Percentiles rank a stretch among this genome's conserved stretches.
These are phyloP conservation scores for Patellifolia procumbens DNA, from an alignment of 179 eudicot genomes.

Conservation along the genomic window DNA sequence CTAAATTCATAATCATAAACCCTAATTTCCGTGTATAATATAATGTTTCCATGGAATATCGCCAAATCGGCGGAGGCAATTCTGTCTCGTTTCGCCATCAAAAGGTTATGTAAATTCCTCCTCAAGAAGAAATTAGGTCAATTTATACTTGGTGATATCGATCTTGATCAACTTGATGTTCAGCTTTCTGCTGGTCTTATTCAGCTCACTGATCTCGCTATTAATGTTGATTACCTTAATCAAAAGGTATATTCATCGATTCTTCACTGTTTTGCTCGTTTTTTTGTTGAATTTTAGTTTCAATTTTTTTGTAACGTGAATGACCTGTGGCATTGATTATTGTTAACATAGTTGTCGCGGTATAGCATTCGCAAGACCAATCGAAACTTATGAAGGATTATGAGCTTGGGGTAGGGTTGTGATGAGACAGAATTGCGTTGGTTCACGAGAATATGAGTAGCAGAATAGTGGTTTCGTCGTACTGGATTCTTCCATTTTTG, in stretches of 20 bases:
- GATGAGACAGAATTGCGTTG: no score
- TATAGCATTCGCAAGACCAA: no score
- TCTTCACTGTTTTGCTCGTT: neutral
- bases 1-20: neutral
- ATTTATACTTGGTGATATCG: slow-evolving; percentile 78
- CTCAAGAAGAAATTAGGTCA: slow-evolving; percentile 90
- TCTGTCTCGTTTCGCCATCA: slow-evolving; percentile 71
- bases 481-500: no score
- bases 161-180: slow-evolving; percentile 88
- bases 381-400: no score
- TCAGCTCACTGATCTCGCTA: slow-evolving; percentile 77
- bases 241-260: slow-evolving; percentile 41
- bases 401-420: no score
- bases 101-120: slow-evolving; percentile 68
- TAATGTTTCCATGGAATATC: slow-evolving; percentile 72
- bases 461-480: no score
- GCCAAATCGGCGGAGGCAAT: slow-evolving; percentile 87
- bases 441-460: no score
- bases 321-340: no score
- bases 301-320: no score
- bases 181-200: slow-evolving; percentile 73
- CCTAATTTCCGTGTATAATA: neutral
- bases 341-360: no score
- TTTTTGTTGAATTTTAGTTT: neutral
- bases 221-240: slow-evolving; percentile 77